A percentile compares a stretch with the other conserved stretches of the same genome.
Evolutionary conservation across 148 eudicot genomes (phyloP).

Genomic region (Salicornia ramosissima): DNA sequence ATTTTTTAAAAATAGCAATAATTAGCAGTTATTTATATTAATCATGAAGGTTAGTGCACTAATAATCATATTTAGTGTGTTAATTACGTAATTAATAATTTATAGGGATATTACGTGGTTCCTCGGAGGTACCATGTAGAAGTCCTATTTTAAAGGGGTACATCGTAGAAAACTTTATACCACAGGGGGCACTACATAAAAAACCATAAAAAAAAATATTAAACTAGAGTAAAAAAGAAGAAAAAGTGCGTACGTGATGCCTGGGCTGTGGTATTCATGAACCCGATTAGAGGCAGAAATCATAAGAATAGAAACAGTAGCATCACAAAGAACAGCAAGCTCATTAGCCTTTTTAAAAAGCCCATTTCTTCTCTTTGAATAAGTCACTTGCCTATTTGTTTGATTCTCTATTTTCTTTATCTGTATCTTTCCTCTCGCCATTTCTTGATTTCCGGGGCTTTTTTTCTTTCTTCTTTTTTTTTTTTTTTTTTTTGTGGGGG

Average conservation of each 20-base stretch:
- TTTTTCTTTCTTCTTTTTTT: conserved; percentile 9
- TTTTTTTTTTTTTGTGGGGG: background rate
- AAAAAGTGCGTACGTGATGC: conserved; percentile 33
- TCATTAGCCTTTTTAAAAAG: conserved; percentile 86
- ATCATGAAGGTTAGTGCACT: too few relatives aligned
- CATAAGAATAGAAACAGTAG: conserved; percentile 78
- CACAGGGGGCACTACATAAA: too few relatives aligned
- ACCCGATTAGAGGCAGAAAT: conserved; percentile 60
- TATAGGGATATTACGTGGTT: too few relatives aligned
- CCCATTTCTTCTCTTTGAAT: conserved; percentile 81
- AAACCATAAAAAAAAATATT: background rate
- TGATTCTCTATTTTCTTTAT: conserved; percentile 80
- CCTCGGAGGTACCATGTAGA: too few relatives aligned
- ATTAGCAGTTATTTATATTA: too few relatives aligned
- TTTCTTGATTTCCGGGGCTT: conserved; percentile 19
- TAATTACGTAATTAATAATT: too few relatives aligned
- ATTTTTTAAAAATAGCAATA: background rate
- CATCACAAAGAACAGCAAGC: conserved; percentile 80
- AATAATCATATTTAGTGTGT: too few relatives aligned
- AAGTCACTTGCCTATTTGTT: conserved; percentile 87
- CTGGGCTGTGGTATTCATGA: conserved; percentile 67
- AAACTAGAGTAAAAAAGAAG: background rate
- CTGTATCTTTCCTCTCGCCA: conserved; percentile 93
- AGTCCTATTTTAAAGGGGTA: too few relatives aligned
- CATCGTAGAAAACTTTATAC: too few relatives aligned